Evolutionary conservation across 768 basidiomycete genomes (phyloP).

Genomic region (Termitomyces sp.): DNA sequence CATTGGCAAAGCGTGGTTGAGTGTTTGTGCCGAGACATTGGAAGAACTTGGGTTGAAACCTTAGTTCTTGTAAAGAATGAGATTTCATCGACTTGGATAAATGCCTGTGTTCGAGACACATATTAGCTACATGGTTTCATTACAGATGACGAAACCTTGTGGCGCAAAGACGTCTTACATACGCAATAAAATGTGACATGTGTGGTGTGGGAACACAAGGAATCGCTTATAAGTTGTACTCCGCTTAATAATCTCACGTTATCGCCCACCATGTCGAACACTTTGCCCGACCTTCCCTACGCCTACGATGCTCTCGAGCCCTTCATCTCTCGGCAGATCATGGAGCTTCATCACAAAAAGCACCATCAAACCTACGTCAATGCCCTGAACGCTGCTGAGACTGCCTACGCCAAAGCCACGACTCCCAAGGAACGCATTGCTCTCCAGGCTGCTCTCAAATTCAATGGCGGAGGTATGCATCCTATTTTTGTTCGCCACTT

Average conservation of each 20-base stretch:
- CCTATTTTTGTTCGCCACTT: conserved; percentile 7
- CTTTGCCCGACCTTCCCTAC: conserved; percentile 69
- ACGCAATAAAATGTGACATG: background rate
- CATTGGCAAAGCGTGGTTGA: conserved; percentile 28
- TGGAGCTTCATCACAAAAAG: conserved; percentile 91
- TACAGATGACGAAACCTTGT: conserved; percentile 8
- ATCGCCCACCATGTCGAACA: conserved; percentile 18
- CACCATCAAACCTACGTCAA: conserved; percentile 96
- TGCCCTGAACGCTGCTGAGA: conserved; percentile 86
- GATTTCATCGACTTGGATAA: background rate
- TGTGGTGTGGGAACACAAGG: conserved; percentile 12
- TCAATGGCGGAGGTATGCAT: conserved; percentile 90
- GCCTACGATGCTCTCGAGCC: conserved; percentile 88
- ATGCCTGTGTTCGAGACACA: background rate
- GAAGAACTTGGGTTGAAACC: conserved; percentile 17
- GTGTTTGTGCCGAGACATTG: conserved; percentile 27
- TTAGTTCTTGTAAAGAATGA: background rate
- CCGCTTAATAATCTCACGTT: background rate
- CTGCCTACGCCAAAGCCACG: conserved; percentile 57
- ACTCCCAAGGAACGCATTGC: conserved; percentile 79
- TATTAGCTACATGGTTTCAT: background rate
- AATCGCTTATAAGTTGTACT: conserved; percentile 8
- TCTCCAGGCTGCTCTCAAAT: conserved; percentile 88
- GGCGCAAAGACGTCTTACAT: conserved; percentile 13
- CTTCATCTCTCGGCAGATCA: conserved; percentile 88